Percentiles rank a stretch among this genome's conserved stretches.
These are phyloP conservation scores for Pogostemon cablin DNA, from an alignment of 257 asterid species.

Conservation along the genomic window DNA sequence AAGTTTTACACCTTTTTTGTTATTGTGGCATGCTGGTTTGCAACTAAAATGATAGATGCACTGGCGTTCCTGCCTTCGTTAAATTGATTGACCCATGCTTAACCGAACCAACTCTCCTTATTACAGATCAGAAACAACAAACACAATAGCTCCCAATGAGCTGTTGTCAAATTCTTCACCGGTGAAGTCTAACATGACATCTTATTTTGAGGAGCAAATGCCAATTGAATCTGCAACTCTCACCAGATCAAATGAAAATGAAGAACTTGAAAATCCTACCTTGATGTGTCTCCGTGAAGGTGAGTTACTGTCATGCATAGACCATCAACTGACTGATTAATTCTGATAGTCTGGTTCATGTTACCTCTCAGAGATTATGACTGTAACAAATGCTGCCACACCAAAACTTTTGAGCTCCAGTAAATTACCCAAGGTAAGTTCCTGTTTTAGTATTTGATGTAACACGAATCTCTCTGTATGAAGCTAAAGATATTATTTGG, in stretches of 20 bases:
- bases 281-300: conserved; percentile 38
- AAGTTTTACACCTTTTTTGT: not conserved
- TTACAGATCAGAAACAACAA: conserved; percentile 48
- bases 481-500: conserved; percentile 1
- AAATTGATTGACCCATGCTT: not conserved
- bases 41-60: not conserved
- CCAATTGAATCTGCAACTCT: conserved; percentile 38
- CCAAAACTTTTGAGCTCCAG: conserved; percentile 38
- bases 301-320: conserved; percentile 36
- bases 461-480: not conserved
- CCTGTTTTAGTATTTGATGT: conserved; percentile 19
- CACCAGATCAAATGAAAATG: conserved; percentile 33
- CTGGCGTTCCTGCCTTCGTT: conserved; percentile 7
- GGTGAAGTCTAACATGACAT: conserved; percentile 34
- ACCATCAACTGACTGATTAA: conserved; percentile 9
- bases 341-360: conserved; percentile 29
- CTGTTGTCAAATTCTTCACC: conserved; percentile 36
- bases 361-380: conserved; percentile 44
- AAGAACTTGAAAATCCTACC: conserved; percentile 35
- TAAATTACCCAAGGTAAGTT: conserved; percentile 41
- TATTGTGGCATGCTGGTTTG: not conserved
- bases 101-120: conserved; percentile 17
- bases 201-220: conserved; percentile 31
- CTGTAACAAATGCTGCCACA: conserved; percentile 39
- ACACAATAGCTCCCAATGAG: conserved; percentile 21